Evolutionary conservation across 176 grass and related monocot species (phyloP).

Genomic region (Cenchrus purpureus): DNA sequence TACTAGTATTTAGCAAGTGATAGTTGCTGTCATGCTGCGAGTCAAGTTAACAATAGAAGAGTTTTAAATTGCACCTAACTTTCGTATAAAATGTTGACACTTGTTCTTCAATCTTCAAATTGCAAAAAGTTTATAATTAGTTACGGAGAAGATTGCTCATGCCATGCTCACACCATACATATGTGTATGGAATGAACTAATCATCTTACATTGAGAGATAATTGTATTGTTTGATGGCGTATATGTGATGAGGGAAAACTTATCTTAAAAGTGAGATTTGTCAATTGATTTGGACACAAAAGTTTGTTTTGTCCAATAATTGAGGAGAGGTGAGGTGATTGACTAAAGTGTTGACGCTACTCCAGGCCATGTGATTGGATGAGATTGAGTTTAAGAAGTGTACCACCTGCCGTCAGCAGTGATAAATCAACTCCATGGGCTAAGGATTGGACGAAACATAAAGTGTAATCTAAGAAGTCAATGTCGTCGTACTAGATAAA

Average conservation of each 20-base stretch:
- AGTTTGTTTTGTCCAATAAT: slow-evolving; percentile 13
- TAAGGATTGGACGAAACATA: not conserved
- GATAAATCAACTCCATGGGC: not conserved
- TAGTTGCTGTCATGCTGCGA: not conserved
- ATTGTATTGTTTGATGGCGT: not conserved
- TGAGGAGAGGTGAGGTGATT: not conserved
- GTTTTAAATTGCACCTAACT: not conserved
- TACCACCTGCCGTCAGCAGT: not conserved
- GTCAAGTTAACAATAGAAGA: not conserved
- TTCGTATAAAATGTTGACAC: not conserved
- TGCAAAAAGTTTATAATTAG: not conserved
- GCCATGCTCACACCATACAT: not conserved
- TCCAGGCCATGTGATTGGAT: not conserved
- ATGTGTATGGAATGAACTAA: not conserved
- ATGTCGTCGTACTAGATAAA: not conserved
- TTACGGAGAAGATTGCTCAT: not conserved
- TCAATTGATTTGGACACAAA: not conserved
- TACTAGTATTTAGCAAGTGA: not conserved
- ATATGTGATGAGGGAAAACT: not conserved
- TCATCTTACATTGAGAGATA: not conserved
- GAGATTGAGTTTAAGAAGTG: not conserved
- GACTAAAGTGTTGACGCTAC: not conserved
- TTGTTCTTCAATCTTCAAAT: not conserved
- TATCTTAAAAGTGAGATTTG: not conserved
- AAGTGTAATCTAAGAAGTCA: not conserved